phyloP scores from a whole-genome alignment of 2,329 filamentous ascomycete genomes.

The Leptographium radiaticola region DNA sequence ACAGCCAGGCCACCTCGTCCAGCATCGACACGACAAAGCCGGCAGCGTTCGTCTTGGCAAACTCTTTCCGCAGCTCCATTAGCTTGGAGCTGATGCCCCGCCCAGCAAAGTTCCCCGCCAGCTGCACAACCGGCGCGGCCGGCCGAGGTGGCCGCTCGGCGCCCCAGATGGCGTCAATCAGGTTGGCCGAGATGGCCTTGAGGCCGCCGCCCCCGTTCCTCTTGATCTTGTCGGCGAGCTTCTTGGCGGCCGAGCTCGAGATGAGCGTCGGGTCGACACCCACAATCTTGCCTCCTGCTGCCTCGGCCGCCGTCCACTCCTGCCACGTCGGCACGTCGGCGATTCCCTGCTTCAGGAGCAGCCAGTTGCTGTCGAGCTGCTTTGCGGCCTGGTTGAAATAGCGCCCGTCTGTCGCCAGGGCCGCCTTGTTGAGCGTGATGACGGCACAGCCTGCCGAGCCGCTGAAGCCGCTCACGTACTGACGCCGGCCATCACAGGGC shows the following conservation, averaged over 20 bases:
- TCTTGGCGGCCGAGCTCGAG: constrained; percentile 49
- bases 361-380: constrained; percentile 86
- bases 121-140: constrained; percentile 59
- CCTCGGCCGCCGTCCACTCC: constrained; percentile 83
- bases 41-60: constrained; percentile 77
- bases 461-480: constrained; percentile 86
- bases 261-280: constrained; percentile 85
- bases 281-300: constrained; percentile 74
- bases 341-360: constrained; percentile 79
- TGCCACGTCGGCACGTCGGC: constrained; percentile 95
- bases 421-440: constrained; percentile 73
- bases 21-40: constrained; percentile 90
- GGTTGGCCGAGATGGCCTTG: constrained; percentile 62
- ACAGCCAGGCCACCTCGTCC: constrained; percentile 97
- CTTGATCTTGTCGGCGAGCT: constrained; percentile 73
- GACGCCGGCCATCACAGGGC: constrained; percentile 81
- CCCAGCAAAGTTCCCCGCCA: constrained; percentile 62
- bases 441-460: constrained; percentile 91
- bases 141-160: constrained; percentile 59
- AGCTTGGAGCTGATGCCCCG: constrained; percentile 77
- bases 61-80: constrained; percentile 72
- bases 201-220: constrained; percentile 72
- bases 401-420: constrained; percentile 84
- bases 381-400: constrained; percentile 96
- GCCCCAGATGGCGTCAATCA: constrained; percentile 88